A percentile compares a stretch with the other conserved stretches of the same genome.
Evolutionary conservation across 1,284 basidiomycete species (phyloP).

Genomic region (Moesziomyces globuligerus): DNA sequence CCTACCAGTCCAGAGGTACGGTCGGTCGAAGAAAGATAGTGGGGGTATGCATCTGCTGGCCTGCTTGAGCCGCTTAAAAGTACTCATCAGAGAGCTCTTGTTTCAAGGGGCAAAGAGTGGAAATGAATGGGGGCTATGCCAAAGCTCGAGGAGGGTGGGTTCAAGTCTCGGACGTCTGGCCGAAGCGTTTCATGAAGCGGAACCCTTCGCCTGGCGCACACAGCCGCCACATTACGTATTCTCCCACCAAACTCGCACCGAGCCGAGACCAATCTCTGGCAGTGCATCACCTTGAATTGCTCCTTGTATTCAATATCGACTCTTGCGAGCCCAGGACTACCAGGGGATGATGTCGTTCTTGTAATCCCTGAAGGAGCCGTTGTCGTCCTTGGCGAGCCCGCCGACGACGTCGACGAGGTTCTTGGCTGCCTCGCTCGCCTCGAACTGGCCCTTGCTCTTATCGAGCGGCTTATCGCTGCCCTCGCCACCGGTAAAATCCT

Average conservation of each 20-base stretch:
- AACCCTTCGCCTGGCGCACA: not conserved
- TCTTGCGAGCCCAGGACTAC: constrained; percentile 45
- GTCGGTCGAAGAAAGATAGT: too few species aligned
- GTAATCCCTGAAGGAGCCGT: constrained; percentile 79
- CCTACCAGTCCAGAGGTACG: too few species aligned
- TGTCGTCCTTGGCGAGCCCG: constrained; percentile 70
- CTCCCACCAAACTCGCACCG: not conserved
- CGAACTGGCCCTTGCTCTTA: constrained; percentile 71
- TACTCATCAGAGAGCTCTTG: too few species aligned
- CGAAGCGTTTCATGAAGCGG: not conserved
- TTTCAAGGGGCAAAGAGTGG: too few species aligned
- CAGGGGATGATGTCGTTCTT: constrained; percentile 72
- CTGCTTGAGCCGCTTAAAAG: too few species aligned
- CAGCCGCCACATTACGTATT: not conserved
- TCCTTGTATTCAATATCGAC: not conserved
- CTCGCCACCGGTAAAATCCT: constrained; percentile 65
- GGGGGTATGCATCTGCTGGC: too few species aligned
- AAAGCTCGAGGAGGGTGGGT: not conserved
- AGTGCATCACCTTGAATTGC: not conserved
- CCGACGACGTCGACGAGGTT: constrained; percentile 73
- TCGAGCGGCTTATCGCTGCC: constrained; percentile 51
- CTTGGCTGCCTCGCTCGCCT: constrained; percentile 74
- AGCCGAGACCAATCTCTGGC: not conserved
- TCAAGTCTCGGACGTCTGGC: not conserved
- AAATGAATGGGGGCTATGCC: not conserved